Evolutionary conservation across 176 grass and related monocot genomes (phyloP).

Genomic region (Luzula sylvatica): DNA sequence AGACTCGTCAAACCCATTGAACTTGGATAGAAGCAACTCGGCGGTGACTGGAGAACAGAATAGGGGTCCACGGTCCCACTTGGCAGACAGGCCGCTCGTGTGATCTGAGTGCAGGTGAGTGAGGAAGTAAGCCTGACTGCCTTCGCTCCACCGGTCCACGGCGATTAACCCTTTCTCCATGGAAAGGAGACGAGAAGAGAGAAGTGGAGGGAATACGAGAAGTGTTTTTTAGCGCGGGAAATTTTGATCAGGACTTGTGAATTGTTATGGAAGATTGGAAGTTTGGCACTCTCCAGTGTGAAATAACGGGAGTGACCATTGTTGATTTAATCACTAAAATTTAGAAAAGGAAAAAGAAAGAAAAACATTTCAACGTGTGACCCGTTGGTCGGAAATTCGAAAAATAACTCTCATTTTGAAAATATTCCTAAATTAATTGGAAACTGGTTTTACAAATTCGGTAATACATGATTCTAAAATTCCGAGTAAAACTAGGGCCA

Average conservation of each 20-base stretch:
- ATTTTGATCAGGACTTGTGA: conserved; percentile 3
- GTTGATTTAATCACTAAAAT: neutral
- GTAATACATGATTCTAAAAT: no score
- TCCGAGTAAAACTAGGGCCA: no score
- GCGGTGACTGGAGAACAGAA: conserved; percentile 68
- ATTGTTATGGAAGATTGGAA: neutral
- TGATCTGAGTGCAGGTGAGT: conserved; percentile 88
- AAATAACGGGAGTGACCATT: neutral
- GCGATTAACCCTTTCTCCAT: conserved; percentile 56
- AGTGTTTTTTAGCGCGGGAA: conserved; percentile 13
- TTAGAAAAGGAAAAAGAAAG: neutral
- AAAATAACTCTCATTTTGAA: no score
- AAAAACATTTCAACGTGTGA: no score
- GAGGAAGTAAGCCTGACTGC: conserved; percentile 69
- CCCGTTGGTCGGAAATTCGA: no score
- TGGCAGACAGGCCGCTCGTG: conserved; percentile 50
- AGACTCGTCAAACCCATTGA: conserved; percentile 57
- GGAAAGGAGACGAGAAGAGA: conserved; percentile 8
- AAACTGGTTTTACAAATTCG: no score
- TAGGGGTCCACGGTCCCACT: conserved; percentile 57
- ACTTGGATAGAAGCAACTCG: conserved; percentile 50
- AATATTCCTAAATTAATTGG: no score
- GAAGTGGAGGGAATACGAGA: neutral
- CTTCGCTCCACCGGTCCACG: conserved; percentile 48
- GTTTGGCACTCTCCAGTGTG: neutral